These are phyloP conservation scores for Cinnamomum micranthum DNA, from an alignment of 164 flowering plant species.

Conservation along the genomic window DNA sequence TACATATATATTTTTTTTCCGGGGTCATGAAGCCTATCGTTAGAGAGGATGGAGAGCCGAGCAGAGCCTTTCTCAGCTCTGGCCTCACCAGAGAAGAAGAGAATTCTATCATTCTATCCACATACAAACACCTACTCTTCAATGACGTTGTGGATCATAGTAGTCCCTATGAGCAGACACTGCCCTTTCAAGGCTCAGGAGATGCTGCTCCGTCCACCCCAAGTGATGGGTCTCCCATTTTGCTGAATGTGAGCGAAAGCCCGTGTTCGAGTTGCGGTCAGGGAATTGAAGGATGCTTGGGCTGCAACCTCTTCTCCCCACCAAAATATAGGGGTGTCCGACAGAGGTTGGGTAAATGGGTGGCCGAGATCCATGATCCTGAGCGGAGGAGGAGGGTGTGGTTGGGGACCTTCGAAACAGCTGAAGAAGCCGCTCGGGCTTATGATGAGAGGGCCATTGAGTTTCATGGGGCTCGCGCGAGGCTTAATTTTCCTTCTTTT, in stretches of 20 bases:
- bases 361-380: conserved; percentile 13
- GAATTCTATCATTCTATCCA: too few species aligned
- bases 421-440: conserved; percentile 11
- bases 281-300: conserved; percentile 1
- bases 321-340: conserved; percentile 11
- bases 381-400: not conserved
- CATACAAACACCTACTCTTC: too few species aligned
- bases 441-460: conserved; percentile 9
- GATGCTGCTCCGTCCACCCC: not conserved
- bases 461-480: conserved; percentile 13
- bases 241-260: not conserved
- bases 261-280: not conserved
- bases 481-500: conserved; percentile 10
- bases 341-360: conserved; percentile 15
- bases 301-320: not conserved
- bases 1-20: too few species aligned
- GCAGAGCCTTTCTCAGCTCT: too few species aligned
- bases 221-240: not conserved
- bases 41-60: too few species aligned
- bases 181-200: not conserved
- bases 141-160: too few species aligned
- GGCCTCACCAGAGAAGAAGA: too few species aligned
- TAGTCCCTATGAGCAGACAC: too few species aligned
- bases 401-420: conserved; percentile 13
- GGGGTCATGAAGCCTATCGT: too few species aligned